Evolutionary conservation across 2,329 filamentous ascomycete genomes (phyloP), one percentile per base, ranked within the genome.

Genomic region (Graphiopsis chlorocephala): DNA sequence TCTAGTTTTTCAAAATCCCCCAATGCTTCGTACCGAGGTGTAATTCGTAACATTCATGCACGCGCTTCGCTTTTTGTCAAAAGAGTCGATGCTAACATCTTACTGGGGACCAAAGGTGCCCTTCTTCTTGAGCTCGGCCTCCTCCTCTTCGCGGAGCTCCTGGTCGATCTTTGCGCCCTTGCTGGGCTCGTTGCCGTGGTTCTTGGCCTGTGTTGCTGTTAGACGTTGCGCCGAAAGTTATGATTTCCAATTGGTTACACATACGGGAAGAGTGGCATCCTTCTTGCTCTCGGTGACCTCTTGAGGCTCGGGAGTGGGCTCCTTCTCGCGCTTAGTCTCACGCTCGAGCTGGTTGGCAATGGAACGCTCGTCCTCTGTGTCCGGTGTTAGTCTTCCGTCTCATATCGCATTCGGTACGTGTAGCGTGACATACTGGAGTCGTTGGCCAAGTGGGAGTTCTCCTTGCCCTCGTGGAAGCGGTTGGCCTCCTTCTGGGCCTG

Each of bases 141-240:
- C 85, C 65, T 93, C 90, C 72, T 92, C 90, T 4, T 85, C 84
- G 72, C 85, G 80, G 55, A 93, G 70, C 77, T 90, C 75, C 65
- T 90, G 85, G 75, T 93, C 90, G 64, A 92, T 83, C 82, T 90
- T 85, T 26, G 90, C 90, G 20, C 90, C 90, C 72, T 82, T 86
- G 23, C 86, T 90, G 1, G 90, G 90, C 78, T 92, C 83, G 74
- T 92, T 92, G 66, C 89, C 89, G 73, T 93, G 89, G 68, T 82
- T 74, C 70, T 79, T 84, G 63, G 89, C 90, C 60, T 62, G 14
- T 14, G n/a, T 8, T 5, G 11, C 25, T 62, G 31, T 62, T 47
- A 62, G 60, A 29, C 6, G 86, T 78, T 56, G 23, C n/a, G 14
- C 17, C 15, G 25, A 12, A n/a, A n/a, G 86, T 78, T 47, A 15